Conservation (phyloP, 108 stramenopile species). For the Phaeodactylum tricornutum region DNA sequence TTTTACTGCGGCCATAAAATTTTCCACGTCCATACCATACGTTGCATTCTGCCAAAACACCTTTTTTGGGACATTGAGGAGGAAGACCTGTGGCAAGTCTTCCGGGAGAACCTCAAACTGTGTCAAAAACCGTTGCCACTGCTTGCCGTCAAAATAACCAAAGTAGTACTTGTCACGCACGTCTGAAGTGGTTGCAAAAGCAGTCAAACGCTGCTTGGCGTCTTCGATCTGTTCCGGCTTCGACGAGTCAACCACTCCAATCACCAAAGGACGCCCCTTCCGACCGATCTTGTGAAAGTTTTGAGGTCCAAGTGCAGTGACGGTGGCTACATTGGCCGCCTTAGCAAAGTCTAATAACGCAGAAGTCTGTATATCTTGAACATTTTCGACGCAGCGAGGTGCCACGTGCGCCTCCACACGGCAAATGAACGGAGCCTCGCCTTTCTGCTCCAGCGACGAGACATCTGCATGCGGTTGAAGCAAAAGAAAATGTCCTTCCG, state of each 20-base stretch:
- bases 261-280: slow-evolving; percentile 52
- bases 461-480: too few relatives aligned
- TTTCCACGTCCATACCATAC: too few relatives aligned
- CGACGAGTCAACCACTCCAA: slow-evolving; percentile 50
- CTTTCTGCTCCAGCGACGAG: slow-evolving; percentile 17
- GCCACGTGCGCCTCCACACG: slow-evolving; percentile 4
- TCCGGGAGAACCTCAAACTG: slow-evolving; percentile 46
- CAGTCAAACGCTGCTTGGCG: slow-evolving; percentile 8
- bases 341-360: slow-evolving; percentile 37
- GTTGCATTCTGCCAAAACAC: slow-evolving; percentile 58
- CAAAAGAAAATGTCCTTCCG: slow-evolving; percentile 48
- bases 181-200: slow-evolving; percentile 6
- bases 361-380: not conserved
- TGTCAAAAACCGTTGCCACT: slow-evolving; percentile 56
- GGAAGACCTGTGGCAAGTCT: slow-evolving; percentile 54
- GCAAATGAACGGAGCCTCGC: slow-evolving; percentile 10
- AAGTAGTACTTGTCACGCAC: slow-evolving; percentile 43
- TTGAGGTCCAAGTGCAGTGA: slow-evolving; percentile 42
- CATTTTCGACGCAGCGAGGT: not conserved
- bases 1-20: too few relatives aligned
- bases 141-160: slow-evolving; percentile 65
- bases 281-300: slow-evolving; percentile 66
- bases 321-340: slow-evolving; percentile 46
- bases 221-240: slow-evolving; percentile 20
- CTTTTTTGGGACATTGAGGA: slow-evolving; percentile 49